Conservation (phyloP, 83 land plant genomes). For the Picea mariana region DNA sequence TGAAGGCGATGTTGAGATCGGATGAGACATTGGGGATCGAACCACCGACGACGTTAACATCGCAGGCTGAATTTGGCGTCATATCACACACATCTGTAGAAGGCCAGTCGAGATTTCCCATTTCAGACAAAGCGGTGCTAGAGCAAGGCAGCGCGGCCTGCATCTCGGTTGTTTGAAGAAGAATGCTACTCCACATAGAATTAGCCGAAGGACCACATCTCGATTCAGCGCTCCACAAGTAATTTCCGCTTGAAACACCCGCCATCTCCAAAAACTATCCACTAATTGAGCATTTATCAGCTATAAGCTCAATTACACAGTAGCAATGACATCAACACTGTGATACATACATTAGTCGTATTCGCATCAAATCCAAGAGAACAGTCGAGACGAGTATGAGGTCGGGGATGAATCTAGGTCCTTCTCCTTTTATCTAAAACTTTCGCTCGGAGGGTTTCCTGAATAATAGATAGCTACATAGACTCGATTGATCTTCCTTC, state of each 20-base stretch:
- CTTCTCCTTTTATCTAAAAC: too few relatives aligned
- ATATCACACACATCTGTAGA: neutral
- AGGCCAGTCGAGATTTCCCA: slow-evolving; percentile 12
- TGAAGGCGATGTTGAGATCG: neutral
- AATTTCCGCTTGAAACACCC: neutral
- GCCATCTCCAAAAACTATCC: neutral
- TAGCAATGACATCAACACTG: too few relatives aligned
- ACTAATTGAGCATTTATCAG: too few relatives aligned
- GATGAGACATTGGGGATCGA: neutral
- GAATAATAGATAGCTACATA: too few relatives aligned
- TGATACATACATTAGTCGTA: too few relatives aligned
- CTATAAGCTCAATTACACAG: too few relatives aligned
- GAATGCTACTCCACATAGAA: neutral
- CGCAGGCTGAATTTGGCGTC: slow-evolving; percentile 2
- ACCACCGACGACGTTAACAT: neutral
- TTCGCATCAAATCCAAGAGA: too few relatives aligned
- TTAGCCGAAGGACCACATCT: neutral
- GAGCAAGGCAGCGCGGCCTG: neutral
- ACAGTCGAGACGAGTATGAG: too few relatives aligned
- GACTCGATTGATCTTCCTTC: too few relatives aligned
- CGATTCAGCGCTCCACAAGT: slow-evolving; percentile 8
- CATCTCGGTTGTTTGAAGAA: neutral
- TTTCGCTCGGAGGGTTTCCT: too few relatives aligned
- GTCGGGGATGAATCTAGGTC: too few relatives aligned
- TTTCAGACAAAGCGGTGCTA: neutral